A percentile compares a stretch with the other conserved stretches of the same genome.
phyloP scores from a whole-genome alignment of 768 basidiomycete species.

The Lactarius trivialis region DNA sequence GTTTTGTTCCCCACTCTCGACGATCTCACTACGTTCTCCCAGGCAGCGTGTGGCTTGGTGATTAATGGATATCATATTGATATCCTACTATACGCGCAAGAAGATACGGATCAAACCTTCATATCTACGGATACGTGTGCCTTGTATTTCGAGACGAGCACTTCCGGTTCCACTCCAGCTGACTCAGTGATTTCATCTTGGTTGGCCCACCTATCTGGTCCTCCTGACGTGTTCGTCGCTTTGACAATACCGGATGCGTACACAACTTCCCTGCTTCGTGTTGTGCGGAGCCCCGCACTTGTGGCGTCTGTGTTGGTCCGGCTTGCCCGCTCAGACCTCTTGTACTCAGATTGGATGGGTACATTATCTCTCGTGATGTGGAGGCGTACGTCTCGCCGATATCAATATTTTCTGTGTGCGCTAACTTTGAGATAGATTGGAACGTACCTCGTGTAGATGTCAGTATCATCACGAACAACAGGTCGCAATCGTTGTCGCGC shows the following conservation, averaged over 20 bases:
- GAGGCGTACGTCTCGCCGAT: conserved; percentile 39
- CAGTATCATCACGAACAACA: conserved; percentile 70
- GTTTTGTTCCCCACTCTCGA: conserved; percentile 14
- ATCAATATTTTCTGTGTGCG: conserved; percentile 5
- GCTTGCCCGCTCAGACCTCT: conserved; percentile 44
- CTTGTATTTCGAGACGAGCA: conserved; percentile 4
- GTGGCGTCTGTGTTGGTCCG: conserved; percentile 33
- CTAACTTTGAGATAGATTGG: conserved; percentile 51
- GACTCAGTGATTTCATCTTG: conserved; percentile 17
- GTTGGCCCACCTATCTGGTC: conserved; percentile 22
- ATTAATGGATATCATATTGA: conserved; percentile 15
- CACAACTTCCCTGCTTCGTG: not conserved
- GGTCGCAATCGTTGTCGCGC: conserved; percentile 63
- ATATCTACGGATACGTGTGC: conserved; percentile 14
- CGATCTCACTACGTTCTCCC: conserved; percentile 20
- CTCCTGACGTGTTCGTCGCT: conserved; percentile 20
- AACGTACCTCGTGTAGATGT: conserved; percentile 61
- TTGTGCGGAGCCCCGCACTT: not conserved
- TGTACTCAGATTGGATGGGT: conserved; percentile 55
- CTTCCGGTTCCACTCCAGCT: not conserved
- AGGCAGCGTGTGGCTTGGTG: conserved; percentile 16
- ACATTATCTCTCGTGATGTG: conserved; percentile 51
- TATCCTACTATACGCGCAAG: conserved; percentile 18
- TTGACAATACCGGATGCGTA: conserved; percentile 8
- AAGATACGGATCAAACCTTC: conserved; percentile 1